These are phyloP conservation scores for Talaromyces sp. DNA, from an alignment of 2,329 filamentous ascomycete genomes.

Conservation along the genomic window DNA sequence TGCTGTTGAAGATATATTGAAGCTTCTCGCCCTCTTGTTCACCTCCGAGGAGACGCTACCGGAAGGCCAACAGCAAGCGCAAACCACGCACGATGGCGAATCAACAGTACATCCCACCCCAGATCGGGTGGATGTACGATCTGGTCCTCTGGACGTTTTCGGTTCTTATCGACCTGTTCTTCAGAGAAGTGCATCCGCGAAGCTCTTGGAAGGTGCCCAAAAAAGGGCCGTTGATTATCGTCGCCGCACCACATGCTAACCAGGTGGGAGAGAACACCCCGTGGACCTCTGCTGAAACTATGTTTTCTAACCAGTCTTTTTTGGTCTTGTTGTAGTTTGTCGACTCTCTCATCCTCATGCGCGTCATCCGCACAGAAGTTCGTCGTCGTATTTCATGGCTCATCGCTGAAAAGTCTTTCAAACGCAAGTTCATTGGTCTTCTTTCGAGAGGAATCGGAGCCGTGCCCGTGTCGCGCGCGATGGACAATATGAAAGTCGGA, in stretches of 20 bases:
- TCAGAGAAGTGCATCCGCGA: slow-evolving; percentile 91
- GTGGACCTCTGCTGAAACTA: not conserved
- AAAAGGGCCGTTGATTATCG: slow-evolving; percentile 84
- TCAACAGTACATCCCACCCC: slow-evolving; percentile 35
- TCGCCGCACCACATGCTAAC: slow-evolving; percentile 94
- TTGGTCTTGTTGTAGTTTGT: slow-evolving; percentile 62
- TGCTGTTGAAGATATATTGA: not conserved
- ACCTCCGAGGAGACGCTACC: not conserved
- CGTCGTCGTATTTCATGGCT: slow-evolving; percentile 86
- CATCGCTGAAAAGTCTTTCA: slow-evolving; percentile 92
- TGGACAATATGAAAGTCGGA: slow-evolving; percentile 79
- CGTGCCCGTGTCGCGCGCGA: slow-evolving; percentile 86
- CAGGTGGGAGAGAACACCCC: slow-evolving; percentile 54
- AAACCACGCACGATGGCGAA: slow-evolving; percentile 17
- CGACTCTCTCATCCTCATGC: slow-evolving; percentile 88
- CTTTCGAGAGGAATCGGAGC: slow-evolving; percentile 79
- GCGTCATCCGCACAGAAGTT: slow-evolving; percentile 79
- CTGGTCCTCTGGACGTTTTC: slow-evolving; percentile 47
- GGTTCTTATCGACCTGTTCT: slow-evolving; percentile 89
- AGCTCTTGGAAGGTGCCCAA: slow-evolving; percentile 93
- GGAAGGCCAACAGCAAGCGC: not conserved
- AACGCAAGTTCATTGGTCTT: slow-evolving; percentile 81
- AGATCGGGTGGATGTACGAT: slow-evolving; percentile 48
- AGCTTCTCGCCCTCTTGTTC: not conserved
- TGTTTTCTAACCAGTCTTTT: slow-evolving; percentile 10